Evolutionary conservation across 371 early-diverging fungal species (phyloP).

Genomic region (Mortierella sp.): DNA sequence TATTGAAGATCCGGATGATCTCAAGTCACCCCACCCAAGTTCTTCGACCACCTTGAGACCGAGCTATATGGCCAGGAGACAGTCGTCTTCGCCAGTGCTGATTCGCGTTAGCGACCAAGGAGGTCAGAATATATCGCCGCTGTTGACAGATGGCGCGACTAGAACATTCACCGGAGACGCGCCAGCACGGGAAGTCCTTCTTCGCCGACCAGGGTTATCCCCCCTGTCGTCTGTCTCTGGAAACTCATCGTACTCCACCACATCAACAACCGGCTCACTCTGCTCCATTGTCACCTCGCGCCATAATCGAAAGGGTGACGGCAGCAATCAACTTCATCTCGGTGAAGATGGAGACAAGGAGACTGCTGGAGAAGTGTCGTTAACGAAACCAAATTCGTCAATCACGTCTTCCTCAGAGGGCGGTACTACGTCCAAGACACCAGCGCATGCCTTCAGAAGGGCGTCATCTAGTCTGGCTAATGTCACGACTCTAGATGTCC

Average conservation of each 20-base stretch:
- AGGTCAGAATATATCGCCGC: conserved; percentile 39
- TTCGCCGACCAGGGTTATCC: conserved; percentile 15
- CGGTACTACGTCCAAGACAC: too few relatives aligned
- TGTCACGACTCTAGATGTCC: too few relatives aligned
- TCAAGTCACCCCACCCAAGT: not conserved
- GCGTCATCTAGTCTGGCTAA: too few relatives aligned
- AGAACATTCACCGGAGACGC: conserved; percentile 26
- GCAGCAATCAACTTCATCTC: too few relatives aligned
- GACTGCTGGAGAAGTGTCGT: too few relatives aligned
- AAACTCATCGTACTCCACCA: conserved; percentile 15
- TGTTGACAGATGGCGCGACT: conserved; percentile 9
- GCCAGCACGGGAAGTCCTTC: conserved; percentile 18
- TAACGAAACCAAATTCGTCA: too few relatives aligned
- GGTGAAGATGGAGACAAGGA: not conserved
- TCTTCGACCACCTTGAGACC: conserved; percentile 10
- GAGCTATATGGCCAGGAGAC: conserved; percentile 15
- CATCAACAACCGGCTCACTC: conserved; percentile 15
- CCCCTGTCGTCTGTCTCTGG: conserved; percentile 10
- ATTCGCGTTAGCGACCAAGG: conserved; percentile 41
- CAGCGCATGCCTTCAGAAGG: too few relatives aligned
- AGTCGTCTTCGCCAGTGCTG: conserved; percentile 45
- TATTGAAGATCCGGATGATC: not conserved
- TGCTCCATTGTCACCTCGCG: conserved; percentile 24
- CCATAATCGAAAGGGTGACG: not conserved
- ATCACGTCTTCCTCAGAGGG: too few relatives aligned